Conservation (phyloP, 2,329 filamentous ascomycete species). For the Verruconis gallopava region DNA sequence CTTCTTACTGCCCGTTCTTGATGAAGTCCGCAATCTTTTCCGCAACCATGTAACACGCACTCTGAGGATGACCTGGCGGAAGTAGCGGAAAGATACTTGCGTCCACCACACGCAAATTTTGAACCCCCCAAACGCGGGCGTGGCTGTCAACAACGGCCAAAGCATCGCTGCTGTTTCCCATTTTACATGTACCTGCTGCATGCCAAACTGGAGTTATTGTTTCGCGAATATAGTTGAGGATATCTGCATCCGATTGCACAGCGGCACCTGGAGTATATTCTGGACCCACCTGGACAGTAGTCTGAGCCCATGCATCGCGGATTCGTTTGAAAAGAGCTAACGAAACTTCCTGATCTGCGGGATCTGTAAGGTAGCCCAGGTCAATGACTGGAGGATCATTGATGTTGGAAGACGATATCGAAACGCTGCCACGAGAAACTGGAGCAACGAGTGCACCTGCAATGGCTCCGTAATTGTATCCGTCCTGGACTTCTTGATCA, state of each 20-base stretch:
- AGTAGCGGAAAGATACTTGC: slow-evolving; percentile 20
- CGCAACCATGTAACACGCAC: slow-evolving; percentile 13
- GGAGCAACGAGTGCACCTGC: slow-evolving; percentile 16
- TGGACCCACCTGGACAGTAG: background rate
- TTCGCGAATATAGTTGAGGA: slow-evolving; percentile 7
- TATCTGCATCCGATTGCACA: slow-evolving; percentile 5
- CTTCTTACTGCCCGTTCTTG: slow-evolving; percentile 2
- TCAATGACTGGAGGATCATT: slow-evolving; percentile 19
- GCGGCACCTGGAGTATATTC: slow-evolving; percentile 1
- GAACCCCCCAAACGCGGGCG: slow-evolving; percentile 40
- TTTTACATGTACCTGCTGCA: slow-evolving; percentile 19
- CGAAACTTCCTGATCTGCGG: slow-evolving; percentile 10
- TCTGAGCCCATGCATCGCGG: slow-evolving; percentile 3
- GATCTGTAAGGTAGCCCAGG: slow-evolving; percentile 20
- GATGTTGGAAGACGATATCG: slow-evolving; percentile 14
- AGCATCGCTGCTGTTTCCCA: slow-evolving; percentile 27
- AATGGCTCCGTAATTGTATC: slow-evolving; percentile 18
- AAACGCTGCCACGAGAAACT: slow-evolving; percentile 15
- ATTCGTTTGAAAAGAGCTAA: slow-evolving; percentile 10
- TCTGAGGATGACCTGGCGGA: slow-evolving; percentile 25
- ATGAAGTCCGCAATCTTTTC: slow-evolving; percentile 12
- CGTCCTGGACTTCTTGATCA: background rate
- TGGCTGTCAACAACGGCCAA: slow-evolving; percentile 41
- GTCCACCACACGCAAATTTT: slow-evolving; percentile 38
- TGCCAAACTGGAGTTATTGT: slow-evolving; percentile 14